Evolutionary conservation across 2,329 filamentous ascomycete genomes (phyloP).

Genomic region (Whalleya microplaca): DNA sequence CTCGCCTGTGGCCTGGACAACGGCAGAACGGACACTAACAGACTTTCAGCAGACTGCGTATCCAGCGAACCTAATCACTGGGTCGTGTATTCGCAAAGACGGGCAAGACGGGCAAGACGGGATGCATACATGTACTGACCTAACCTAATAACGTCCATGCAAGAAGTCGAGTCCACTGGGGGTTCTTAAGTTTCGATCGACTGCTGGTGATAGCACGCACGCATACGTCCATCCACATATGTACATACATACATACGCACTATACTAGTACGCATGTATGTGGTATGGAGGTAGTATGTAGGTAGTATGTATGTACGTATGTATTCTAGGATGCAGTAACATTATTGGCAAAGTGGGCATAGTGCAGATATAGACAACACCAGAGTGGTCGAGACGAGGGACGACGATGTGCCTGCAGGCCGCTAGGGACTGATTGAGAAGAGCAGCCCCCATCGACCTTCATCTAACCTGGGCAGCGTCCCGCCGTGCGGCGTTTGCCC

Average conservation of each 20-base stretch:
- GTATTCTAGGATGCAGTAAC: constrained; percentile 29
- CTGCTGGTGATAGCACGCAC: constrained; percentile 14
- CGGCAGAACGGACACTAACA: too few species aligned
- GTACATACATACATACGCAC: constrained; percentile 24
- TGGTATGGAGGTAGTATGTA: too few species aligned
- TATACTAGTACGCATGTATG: too few species aligned
- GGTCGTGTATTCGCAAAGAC: neutral
- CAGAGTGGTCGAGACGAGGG: constrained; percentile 20
- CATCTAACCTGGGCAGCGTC: neutral
- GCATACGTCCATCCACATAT: constrained; percentile 17
- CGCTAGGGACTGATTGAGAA: constrained; percentile 19
- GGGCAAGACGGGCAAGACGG: too few species aligned
- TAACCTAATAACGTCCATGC: too few species aligned
- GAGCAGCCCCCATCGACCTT: constrained; percentile 6
- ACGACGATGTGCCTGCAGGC: constrained; percentile 31
- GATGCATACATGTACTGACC: too few species aligned
- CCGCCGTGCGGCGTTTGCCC: neutral
- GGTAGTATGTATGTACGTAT: too few species aligned
- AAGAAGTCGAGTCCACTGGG: too few species aligned
- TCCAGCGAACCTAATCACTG: neutral
- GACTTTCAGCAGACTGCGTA: neutral
- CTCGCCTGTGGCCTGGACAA: too few species aligned
- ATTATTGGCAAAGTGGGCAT: constrained; percentile 25
- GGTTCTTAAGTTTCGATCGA: constrained; percentile 26
- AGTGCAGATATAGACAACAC: constrained; percentile 28